Conservation (phyloP, 345 rosid genomes). For the Boechera stricta region DNA sequence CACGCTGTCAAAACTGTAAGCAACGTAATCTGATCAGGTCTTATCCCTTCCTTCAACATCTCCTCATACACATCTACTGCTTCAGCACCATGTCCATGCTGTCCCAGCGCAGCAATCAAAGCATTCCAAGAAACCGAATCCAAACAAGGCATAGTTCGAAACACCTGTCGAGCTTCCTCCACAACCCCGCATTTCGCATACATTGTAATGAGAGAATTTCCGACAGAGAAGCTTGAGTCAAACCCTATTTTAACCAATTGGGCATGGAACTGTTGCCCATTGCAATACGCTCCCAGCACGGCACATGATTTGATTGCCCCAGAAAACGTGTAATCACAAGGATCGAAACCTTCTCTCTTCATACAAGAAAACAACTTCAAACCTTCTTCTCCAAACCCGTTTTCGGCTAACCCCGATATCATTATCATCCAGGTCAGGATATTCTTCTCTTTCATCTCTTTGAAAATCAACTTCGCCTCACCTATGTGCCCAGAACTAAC, state of each 20-base stretch:
- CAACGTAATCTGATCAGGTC: constrained; percentile 47
- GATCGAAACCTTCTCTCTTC: constrained; percentile 48
- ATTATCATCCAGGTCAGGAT: constrained; percentile 46
- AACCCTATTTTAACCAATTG: constrained; percentile 46
- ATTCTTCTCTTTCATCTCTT: constrained; percentile 46
- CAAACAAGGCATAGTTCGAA: constrained; percentile 40
- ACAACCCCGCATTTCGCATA: constrained; percentile 49
- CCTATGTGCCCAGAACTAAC: constrained; percentile 46
- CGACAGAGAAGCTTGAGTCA: constrained; percentile 45
- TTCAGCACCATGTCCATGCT: constrained; percentile 48
- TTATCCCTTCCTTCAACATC: constrained; percentile 48
- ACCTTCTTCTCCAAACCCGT: constrained; percentile 50
- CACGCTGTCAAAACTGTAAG: constrained; percentile 49
- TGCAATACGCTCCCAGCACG: constrained; percentile 41
- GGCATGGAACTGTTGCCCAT: constrained; percentile 48
- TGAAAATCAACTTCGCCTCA: constrained; percentile 49
- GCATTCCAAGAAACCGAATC: constrained; percentile 52
- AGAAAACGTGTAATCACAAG: constrained; percentile 47
- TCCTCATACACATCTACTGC: constrained; percentile 46
- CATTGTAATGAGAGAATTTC: constrained; percentile 51
- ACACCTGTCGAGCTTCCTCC: constrained; percentile 44
- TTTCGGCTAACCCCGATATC: constrained; percentile 48
- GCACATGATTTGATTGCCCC: constrained; percentile 48
- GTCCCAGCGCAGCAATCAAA: constrained; percentile 50
- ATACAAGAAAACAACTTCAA: constrained; percentile 44